These are phyloP conservation scores for Geotrichum aggregatum DNA, from an alignment of 1,139 yeast genomes.

Conservation along the genomic window DNA sequence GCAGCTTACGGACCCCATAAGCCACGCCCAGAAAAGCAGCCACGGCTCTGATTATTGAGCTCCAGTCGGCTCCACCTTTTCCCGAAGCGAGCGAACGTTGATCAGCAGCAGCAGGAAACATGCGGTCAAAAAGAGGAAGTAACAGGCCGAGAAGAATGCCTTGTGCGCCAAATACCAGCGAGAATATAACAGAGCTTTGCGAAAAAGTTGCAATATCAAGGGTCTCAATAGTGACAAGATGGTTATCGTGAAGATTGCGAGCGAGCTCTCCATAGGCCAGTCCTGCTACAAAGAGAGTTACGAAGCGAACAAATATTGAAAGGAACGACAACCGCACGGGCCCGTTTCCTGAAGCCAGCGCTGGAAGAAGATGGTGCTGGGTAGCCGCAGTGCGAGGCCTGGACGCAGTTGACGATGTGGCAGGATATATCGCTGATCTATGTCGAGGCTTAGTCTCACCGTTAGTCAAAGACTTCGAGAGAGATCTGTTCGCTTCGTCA, in stretches of 20 bases:
- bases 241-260: slow-evolving; percentile 38
- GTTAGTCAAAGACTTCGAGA: not conserved
- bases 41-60: slow-evolving; percentile 53
- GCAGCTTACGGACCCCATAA: slow-evolving; percentile 74
- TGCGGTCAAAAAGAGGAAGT: slow-evolving; percentile 57
- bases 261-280: slow-evolving; percentile 38
- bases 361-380: slow-evolving; percentile 9
- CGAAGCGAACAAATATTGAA: slow-evolving; percentile 25
- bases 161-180: slow-evolving; percentile 45
- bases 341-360: slow-evolving; percentile 6
- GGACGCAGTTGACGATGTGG: not conserved
- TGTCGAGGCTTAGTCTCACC: not conserved
- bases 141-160: slow-evolving; percentile 63
- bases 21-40: slow-evolving; percentile 80
- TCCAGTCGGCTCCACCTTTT: slow-evolving; percentile 38
- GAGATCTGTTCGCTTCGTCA: not conserved
- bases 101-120: slow-evolving; percentile 39
- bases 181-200: slow-evolving; percentile 29
- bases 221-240: slow-evolving; percentile 33
- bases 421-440: not conserved
- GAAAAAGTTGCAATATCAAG: slow-evolving; percentile 31
- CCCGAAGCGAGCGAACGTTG: slow-evolving; percentile 21
- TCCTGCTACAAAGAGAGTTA: slow-evolving; percentile 34
- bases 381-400: not conserved
- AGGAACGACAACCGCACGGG: slow-evolving; percentile 26